Evolutionary conservation across 768 basidiomycete genomes (phyloP).

Genomic region (Solioccasus polychromus): DNA sequence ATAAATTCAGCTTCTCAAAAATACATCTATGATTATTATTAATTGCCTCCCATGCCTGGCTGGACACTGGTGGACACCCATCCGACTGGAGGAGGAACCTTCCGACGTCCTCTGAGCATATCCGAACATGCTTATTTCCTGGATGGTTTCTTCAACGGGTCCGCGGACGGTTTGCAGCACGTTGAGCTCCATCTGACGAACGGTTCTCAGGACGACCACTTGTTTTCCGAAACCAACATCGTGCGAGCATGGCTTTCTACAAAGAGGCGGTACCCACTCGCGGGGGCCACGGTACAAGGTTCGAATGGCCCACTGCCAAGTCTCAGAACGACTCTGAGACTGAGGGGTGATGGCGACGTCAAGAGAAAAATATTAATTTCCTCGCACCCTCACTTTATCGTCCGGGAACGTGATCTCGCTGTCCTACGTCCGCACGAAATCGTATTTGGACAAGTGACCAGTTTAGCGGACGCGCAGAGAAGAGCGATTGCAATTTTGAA

Average conservation of each 20-base stretch:
- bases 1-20: no score
- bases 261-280: conserved; percentile 50
- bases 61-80: conserved; percentile 12
- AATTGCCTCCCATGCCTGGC: conserved; percentile 5
- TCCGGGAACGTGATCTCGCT: conserved; percentile 37
- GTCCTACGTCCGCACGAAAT: conserved; percentile 40
- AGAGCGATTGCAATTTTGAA: conserved; percentile 31
- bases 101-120: conserved; percentile 38
- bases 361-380: not conserved
- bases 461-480: conserved; percentile 33
- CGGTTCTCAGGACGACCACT: conserved; percentile 18
- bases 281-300: conserved; percentile 32
- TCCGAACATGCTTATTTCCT: conserved; percentile 42
- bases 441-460: conserved; percentile 29
- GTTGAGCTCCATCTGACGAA: conserved; percentile 27
- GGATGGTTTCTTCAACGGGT: conserved; percentile 40
- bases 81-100: conserved; percentile 10
- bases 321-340: not conserved
- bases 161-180: conserved; percentile 42
- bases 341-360: not conserved
- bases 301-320: no score
- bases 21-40: not conserved
- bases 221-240: conserved; percentile 36
- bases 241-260: conserved; percentile 42
- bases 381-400: conserved; percentile 34